Evolutionary conservation across 768 basidiomycete species (phyloP), one percentile per base, ranked within the genome.

Genomic region (Lyophyllum shimeji): DNA sequence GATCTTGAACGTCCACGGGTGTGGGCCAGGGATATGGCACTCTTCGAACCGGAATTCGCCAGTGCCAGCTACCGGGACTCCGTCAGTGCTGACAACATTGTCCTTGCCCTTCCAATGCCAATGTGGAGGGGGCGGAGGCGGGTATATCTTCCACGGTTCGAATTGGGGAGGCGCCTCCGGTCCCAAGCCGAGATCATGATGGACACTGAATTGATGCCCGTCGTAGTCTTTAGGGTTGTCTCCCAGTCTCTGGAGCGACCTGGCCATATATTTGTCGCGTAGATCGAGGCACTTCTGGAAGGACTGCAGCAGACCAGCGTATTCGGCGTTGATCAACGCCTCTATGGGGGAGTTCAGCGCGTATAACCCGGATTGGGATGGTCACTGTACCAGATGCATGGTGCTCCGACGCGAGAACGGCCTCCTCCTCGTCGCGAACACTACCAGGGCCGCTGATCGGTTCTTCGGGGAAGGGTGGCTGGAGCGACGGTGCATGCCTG

Each of bases 211-310:
- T 66, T 95, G 95, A 12, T 75, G 62, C 0, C 85, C 90, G 61
- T 98, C 97, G 69, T 95, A 84, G 70, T 98, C 93, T 58, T 83
- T 81, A 0, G 97, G 97, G 69, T 98, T 91, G 72, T 98, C 97
- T 2, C 96, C 97, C 2, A 98, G 83, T 52, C 93, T 81, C 69
- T 99, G 97, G 3, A 87, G 81, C 1, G 95, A 98, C 56, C 83
- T 82, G 6, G 76, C 61, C 75, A 97, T 95, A 75, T 98, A 99
- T 73, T 98, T 98, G 75, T 98, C 96, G 24, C 97, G 89, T 18
- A 98, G 77, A 52, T 90, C 85, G 46, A 98, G 84, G 67, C 96
- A 98, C 65, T 79, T 84, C 56, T 89, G 84, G 66, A 98, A 84
- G 1, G 87, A 80, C 57, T 85, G 79, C 57, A 90, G 85, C 13